Percentiles rank a stretch among this genome's conserved stretches.
phyloP scores from a whole-genome alignment of 495 filamentous ascomycete genomes.

The Neurospora sp. region DNA sequence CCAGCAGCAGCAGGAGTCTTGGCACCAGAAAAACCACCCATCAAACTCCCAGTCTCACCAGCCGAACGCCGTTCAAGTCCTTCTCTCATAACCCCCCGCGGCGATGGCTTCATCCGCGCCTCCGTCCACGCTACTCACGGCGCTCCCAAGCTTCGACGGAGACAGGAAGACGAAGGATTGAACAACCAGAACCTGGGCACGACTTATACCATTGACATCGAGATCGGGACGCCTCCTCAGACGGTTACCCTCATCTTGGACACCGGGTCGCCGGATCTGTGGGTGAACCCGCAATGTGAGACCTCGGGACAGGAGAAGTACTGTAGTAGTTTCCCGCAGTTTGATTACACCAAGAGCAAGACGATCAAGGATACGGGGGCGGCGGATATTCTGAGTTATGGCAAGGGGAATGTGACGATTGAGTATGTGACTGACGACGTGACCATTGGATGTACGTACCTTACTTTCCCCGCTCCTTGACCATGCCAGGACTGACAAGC shows the following conservation, averaged over 20 bases:
- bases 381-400: constrained; percentile 25
- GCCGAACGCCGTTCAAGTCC: background rate
- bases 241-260: constrained; percentile 32
- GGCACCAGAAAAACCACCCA: background rate
- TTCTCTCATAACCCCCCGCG: background rate
- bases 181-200: constrained; percentile 2
- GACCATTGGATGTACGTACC: constrained; percentile 23
- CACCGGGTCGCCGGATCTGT: constrained; percentile 35
- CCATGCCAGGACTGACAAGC: background rate
- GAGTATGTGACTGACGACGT: constrained; percentile 33
- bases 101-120: constrained; percentile 9
- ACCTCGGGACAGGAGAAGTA: constrained; percentile 13
- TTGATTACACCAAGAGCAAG: constrained; percentile 21
- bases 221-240: constrained; percentile 16
- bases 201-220: constrained; percentile 9
- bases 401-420: constrained; percentile 28
- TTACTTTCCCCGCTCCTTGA: background rate
- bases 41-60: background rate
- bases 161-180: background rate
- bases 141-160: background rate
- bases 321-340: constrained; percentile 21
- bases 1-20: background rate
- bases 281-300: constrained; percentile 33
- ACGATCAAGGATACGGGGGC: constrained; percentile 15
- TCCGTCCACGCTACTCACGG: constrained; percentile 3